phyloP scores from a whole-genome alignment of 2,329 filamentous ascomycete genomes.

The Pyricularia grisea region DNA sequence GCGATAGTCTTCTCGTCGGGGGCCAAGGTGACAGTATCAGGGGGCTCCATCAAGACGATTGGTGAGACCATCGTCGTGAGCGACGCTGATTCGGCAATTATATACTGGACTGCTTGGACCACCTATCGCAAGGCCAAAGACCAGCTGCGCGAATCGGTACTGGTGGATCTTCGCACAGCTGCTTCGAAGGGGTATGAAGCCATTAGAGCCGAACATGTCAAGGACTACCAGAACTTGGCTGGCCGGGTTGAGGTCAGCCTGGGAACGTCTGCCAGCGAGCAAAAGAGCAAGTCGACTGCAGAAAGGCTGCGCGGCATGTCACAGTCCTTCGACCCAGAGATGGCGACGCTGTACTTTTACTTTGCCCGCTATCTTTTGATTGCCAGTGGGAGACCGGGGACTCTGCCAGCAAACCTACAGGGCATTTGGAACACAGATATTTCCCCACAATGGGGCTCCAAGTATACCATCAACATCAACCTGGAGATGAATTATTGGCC shows the following conservation, averaged over 20 bases:
- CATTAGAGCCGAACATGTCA: constrained; percentile 14
- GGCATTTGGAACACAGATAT: constrained; percentile 32
- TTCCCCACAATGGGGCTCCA: constrained; percentile 28
- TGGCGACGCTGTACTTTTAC: constrained; percentile 17
- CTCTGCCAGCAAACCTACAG: constrained; percentile 31
- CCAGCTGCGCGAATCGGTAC: background rate
- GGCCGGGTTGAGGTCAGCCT: constrained; percentile 17
- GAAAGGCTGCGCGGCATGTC: constrained; percentile 4
- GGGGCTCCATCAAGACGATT: background rate
- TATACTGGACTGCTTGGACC: constrained; percentile 2
- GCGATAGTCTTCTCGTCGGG: constrained; percentile 2
- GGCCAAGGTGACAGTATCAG: background rate
- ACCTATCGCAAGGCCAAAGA: constrained; percentile 3
- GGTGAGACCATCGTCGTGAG: constrained; percentile 3
- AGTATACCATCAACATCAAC: constrained; percentile 35
- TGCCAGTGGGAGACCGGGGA: constrained; percentile 16
- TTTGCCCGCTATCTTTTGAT: constrained; percentile 24
- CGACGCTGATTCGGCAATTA: constrained; percentile 4
- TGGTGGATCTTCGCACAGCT: background rate
- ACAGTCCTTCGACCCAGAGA: constrained; percentile 9
- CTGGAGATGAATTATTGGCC: constrained; percentile 32
- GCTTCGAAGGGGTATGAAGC: background rate
- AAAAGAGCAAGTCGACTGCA: constrained; percentile 1
- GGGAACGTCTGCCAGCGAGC: constrained; percentile 6
- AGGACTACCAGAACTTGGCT: constrained; percentile 20